Evolutionary conservation across 306 rosid genomes (phyloP).

Genomic region (Albizia julibrissin): DNA sequence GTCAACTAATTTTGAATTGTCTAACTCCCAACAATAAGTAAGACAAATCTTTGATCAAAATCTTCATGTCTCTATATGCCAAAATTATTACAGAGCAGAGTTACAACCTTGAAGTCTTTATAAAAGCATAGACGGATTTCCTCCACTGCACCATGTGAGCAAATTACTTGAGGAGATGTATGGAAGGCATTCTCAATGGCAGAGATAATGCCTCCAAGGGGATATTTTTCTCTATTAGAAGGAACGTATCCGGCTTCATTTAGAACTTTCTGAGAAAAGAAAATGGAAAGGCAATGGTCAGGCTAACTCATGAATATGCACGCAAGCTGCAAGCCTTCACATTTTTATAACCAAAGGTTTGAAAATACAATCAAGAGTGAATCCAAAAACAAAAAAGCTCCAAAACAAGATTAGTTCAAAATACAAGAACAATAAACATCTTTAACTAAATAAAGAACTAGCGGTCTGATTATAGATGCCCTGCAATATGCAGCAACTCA

Average conservation of each 20-base stretch:
- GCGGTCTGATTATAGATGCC: constrained; percentile 8
- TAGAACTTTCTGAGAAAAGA: constrained; percentile 64
- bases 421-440: not conserved
- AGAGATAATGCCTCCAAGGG: constrained; percentile 85
- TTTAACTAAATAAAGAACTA: not conserved
- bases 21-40: constrained; percentile 11
- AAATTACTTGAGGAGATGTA: constrained; percentile 61
- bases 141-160: constrained; percentile 65
- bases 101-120: constrained; percentile 78
- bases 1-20: not conserved
- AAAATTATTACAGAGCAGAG: constrained; percentile 4
- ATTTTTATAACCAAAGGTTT: constrained; percentile 27
- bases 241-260: constrained; percentile 82
- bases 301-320: constrained; percentile 25
- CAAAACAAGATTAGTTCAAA: constrained; percentile 1
- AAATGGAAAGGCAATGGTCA: constrained; percentile 25
- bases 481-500: not conserved
- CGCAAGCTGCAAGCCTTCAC: constrained; percentile 1
- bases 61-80: constrained; percentile 21
- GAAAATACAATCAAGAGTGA: constrained; percentile 29
- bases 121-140: constrained; percentile 88
- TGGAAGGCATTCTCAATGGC: constrained; percentile 94
- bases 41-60: constrained; percentile 5
- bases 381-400: constrained; percentile 21
- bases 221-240: constrained; percentile 87